A percentile compares a stretch with the other conserved stretches of the same genome.
Conservation (phyloP, 768 basidiomycete genomes). For the Suillus subalutaceus region DNA sequence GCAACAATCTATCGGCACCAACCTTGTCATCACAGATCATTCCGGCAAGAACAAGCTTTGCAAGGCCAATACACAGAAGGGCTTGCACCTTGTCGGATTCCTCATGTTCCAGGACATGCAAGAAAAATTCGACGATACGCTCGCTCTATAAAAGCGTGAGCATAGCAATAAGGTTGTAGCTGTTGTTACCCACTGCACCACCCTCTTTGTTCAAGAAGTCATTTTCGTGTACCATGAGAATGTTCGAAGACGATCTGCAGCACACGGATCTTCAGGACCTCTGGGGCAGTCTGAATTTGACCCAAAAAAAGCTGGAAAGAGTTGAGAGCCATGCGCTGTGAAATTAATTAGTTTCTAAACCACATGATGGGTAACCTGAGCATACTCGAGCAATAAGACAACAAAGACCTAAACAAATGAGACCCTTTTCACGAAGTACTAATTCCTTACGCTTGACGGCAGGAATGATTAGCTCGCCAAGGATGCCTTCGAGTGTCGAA, state of each 20-base stretch:
- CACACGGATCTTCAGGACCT: constrained; percentile 66
- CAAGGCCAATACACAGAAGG: constrained; percentile 72
- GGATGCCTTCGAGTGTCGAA: constrained; percentile 64
- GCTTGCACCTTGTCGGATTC: constrained; percentile 71
- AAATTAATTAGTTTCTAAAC: background rate
- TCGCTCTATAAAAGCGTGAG: constrained; percentile 39
- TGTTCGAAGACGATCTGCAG: constrained; percentile 84
- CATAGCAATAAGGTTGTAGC: background rate
- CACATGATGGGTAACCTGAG: background rate
- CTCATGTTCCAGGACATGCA: constrained; percentile 53
- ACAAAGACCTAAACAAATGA: constrained; percentile 72
- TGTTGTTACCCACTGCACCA: constrained; percentile 31
- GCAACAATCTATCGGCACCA: constrained; percentile 23
- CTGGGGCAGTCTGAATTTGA: constrained; percentile 68
- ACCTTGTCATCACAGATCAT: constrained; percentile 76
- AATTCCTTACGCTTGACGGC: constrained; percentile 88
- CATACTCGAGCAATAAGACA: constrained; percentile 66
- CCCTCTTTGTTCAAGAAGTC: constrained; percentile 56
- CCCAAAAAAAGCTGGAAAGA: constrained; percentile 82
- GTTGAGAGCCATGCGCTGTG: constrained; percentile 37
- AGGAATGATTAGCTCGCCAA: constrained; percentile 87
- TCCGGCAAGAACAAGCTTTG: constrained; percentile 84
- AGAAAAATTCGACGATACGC: constrained; percentile 68
- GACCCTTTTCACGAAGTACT: constrained; percentile 59
- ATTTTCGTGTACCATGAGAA: constrained; percentile 81